Base-by-base conservation (phyloP, 1,284 basidiomycete genomes). In the Rhizoctonia solani region DNA sequence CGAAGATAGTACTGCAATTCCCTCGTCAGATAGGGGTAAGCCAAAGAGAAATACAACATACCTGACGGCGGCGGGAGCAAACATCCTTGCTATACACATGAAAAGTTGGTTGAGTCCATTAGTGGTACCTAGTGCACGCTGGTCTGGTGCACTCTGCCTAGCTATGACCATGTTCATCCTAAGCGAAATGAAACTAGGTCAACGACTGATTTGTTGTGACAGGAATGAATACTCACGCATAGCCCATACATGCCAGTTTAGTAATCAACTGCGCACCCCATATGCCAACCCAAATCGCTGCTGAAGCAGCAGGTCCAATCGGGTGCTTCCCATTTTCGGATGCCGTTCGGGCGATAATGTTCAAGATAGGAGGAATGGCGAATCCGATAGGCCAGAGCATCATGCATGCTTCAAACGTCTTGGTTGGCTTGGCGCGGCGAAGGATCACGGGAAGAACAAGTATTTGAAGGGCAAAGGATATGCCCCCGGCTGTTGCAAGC, bases 21-120 rank as follows among this genome's bases (percentile, higher is more conserved):
- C n/a, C n/a, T n/a, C n/a, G n/a, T n/a, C n/a, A n/a, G n/a, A 65
- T 71, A 14, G 46, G 27, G 30, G 5, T 5, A 16, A n/a, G 11
- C 29, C 27, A 21, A 2, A 44, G 41, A 29, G n/a, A 25, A 27
- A 23, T 3, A 5, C 2, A 54, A 39, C 3, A 29, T 14, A 25
- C n/a, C 58, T 63, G 13, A 63, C 58, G 11, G 29, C 30, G 6
- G 37, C 47, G 3, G 58, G 58, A 2, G 58, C 58, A 39, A 63
- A 63, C 34, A 63, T 41, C 19, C 58, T 29, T n/a, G 58, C 58
- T 2, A 52, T 5, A 19, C 58, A 63, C 46, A 39, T 21, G 5
- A 47, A 63, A 14, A 63, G 34, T 53, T 71, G 70, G 34, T 69
- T 67, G 30, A 71, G 32, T 0, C 70, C 70, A 30, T 71, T 71